Evolutionary conservation across 1,139 yeast genomes (phyloP).

Genomic region (Magnusiomyces fungicola): DNA sequence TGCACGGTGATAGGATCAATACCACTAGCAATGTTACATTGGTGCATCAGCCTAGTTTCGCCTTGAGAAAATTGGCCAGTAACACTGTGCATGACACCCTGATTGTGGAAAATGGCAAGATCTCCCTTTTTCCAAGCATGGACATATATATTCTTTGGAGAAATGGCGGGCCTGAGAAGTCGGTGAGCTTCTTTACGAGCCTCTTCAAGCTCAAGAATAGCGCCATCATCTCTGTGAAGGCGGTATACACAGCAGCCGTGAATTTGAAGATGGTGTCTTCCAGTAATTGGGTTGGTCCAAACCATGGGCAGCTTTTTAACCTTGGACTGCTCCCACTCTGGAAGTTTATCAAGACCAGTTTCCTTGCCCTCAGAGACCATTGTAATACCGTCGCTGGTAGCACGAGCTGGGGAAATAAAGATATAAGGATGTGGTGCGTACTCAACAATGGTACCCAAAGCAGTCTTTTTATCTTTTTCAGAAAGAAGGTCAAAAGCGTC

Average conservation of each 20-base stretch:
- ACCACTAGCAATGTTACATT: slow-evolving; percentile 82
- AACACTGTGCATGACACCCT: slow-evolving; percentile 86
- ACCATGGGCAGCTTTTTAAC: slow-evolving; percentile 74
- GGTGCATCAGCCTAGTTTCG: slow-evolving; percentile 81
- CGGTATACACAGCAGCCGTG: slow-evolving; percentile 79
- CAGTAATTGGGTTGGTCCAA: slow-evolving; percentile 86
- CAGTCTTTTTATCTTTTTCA: slow-evolving; percentile 64
- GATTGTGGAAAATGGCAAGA: slow-evolving; percentile 72
- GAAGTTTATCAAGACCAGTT: slow-evolving; percentile 54
- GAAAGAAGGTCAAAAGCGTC: slow-evolving; percentile 61
- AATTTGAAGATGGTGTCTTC: slow-evolving; percentile 71
- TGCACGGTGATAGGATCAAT: slow-evolving; percentile 48
- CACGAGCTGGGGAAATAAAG: slow-evolving; percentile 69
- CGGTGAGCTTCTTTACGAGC: slow-evolving; percentile 63
- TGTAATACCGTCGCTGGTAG: slow-evolving; percentile 77
- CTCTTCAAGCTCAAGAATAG: slow-evolving; percentile 53
- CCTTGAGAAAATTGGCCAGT: slow-evolving; percentile 77
- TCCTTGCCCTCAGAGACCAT: slow-evolving; percentile 79
- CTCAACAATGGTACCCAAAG: slow-evolving; percentile 66
- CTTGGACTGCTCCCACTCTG: slow-evolving; percentile 73
- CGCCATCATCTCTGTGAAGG: slow-evolving; percentile 50
- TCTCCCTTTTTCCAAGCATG: slow-evolving; percentile 81
- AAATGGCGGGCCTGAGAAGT: slow-evolving; percentile 75
- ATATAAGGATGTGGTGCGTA: slow-evolving; percentile 92
- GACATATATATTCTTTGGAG: slow-evolving; percentile 64